Base-by-base conservation (phyloP, 768 basidiomycete species). In the Chiua virens region DNA sequence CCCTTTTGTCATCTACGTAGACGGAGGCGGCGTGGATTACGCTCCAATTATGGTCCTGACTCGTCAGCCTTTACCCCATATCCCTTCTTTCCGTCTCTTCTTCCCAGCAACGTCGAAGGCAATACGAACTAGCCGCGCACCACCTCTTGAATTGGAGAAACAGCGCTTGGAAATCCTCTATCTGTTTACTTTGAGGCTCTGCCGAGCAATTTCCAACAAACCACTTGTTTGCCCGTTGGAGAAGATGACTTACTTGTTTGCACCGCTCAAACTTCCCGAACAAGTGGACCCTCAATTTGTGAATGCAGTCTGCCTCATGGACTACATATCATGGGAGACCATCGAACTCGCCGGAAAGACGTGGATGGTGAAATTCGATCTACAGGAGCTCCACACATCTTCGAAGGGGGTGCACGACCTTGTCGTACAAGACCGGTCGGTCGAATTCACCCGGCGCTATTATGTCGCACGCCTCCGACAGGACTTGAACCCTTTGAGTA, bases 371-470 rank as follows among this genome's bases (percentile, higher is more conserved):
- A 74, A 78, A 4, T 72, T 91, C 21, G 54, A 60, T 54, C 72
- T 73, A 42, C 71, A 75, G 28, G 67, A 72, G 34, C 55, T 71
- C 25, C 63, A 47, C 47, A 50, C 55, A 17, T 45, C 56, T 17
- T 42, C 54, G 10, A 53, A 53, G 22, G 81, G 78, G 43, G 65
- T 86, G 18, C 61, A 75, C 44, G 87, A 90, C 59, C 79, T 82
- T 22, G 71, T 93, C 20, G 72, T 94, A 30, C 87, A 90, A 66
- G 90, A 92, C 59, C 76, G 89, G 51, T 76, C 75, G 70, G 79
- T 81, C n/a, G 88, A 89, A 62, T 88, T 85, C 59, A 89, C 88
- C 3, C 74, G 85, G 52, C 77, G 89, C 40, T 91, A 86, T 63
- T 78, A 76, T 59, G 79, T 78, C 18, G 62, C 80, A 23, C 69